Percentiles rank a stretch among this genome's conserved stretches.
These are phyloP conservation scores for Salvia splendens DNA, from an alignment of 257 asterid genomes.

Conservation along the genomic window DNA sequence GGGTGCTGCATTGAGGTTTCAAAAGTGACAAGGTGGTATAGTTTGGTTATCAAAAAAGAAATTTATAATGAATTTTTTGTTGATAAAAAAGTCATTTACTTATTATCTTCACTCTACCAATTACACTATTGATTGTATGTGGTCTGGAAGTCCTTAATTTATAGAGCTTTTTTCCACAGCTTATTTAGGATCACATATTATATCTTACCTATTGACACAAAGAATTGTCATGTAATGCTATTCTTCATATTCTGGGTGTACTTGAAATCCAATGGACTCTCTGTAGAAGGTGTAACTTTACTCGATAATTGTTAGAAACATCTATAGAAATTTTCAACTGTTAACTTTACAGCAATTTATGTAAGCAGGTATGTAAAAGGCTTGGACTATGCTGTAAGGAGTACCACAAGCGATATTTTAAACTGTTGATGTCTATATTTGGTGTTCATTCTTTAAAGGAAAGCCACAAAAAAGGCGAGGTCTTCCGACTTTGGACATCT, in stretches of 20 bases:
- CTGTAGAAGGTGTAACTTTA: slow-evolving; percentile 7
- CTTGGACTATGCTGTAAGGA: slow-evolving; percentile 75
- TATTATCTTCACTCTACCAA: too few relatives aligned
- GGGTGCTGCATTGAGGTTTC: neutral
- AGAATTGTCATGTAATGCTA: slow-evolving; percentile 16
- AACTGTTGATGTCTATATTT: slow-evolving; percentile 57
- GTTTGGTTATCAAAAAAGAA: slow-evolving; percentile 5
- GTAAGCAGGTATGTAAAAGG: slow-evolving; percentile 67
- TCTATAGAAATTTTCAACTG: slow-evolving; percentile 16
- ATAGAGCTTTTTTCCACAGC: neutral
- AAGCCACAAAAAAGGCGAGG: slow-evolving; percentile 55
- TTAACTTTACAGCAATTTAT: slow-evolving; percentile 26
- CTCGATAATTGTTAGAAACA: slow-evolving; percentile 1
- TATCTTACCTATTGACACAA: slow-evolving; percentile 11
- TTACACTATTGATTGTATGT: neutral
- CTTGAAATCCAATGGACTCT: slow-evolving; percentile 13
- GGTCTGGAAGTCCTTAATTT: neutral
- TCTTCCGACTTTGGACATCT: slow-evolving; percentile 81
- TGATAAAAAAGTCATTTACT: neutral
- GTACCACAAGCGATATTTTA: slow-evolving; percentile 61
- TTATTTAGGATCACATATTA: slow-evolving; percentile 21
- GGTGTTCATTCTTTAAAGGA: slow-evolving; percentile 71
- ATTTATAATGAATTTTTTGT: neutral
- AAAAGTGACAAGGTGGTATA: neutral
- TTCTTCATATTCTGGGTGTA: slow-evolving; percentile 16